Evolutionary conservation across 352 stramenopile genomes (phyloP), one percentile per base, ranked within the genome.

Genomic region (Sclerospora graminicola): DNA sequence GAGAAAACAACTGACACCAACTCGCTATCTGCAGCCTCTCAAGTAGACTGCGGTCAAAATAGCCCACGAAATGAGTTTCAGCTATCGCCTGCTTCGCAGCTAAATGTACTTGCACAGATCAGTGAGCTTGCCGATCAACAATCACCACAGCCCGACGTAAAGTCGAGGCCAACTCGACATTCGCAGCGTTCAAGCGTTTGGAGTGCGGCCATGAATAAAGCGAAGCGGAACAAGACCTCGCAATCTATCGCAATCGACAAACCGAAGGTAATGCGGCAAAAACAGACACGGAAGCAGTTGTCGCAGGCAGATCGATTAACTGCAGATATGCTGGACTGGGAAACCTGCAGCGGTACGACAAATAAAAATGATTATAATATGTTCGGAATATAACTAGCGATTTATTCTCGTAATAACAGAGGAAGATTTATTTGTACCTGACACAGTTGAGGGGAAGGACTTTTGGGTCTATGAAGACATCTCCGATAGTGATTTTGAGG

Each of bases 101-200:
- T 89, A 8, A 54, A 89, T 49, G 67, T 86, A 15, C 65, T 89
- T 8, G 82, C 77, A 1, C 71, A 86, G 48, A 84, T 89, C 44
- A 89, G 77, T 34, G 69, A 78, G 38, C 51, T 89, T 16, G 77
- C 69, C 2, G 72, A 81, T 32, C 51, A 30, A 31, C 52, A 60
- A 13, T 57, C 41, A 18, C 38, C 28, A 16, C 40, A 42, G 21
- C 11, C 45, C n/a, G n/a, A 24, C 3, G 31, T 15, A 14, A 10
- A 38, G 15, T 19, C 46, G 8, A 41, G 2, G n/a, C 8, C 24
- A 7, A 31, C 5, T 34, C 19, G n/a, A 53, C 33, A 31, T 26
- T 36, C 10, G 2, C 30, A 61, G 38, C 43, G 37, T 38, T 41
- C 21, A 1, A 42, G 69, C 32, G 45, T 53, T 20, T 82, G 63